Conservation (phyloP, 768 basidiomycete genomes). For the Boletus vermiculosoides region DNA sequence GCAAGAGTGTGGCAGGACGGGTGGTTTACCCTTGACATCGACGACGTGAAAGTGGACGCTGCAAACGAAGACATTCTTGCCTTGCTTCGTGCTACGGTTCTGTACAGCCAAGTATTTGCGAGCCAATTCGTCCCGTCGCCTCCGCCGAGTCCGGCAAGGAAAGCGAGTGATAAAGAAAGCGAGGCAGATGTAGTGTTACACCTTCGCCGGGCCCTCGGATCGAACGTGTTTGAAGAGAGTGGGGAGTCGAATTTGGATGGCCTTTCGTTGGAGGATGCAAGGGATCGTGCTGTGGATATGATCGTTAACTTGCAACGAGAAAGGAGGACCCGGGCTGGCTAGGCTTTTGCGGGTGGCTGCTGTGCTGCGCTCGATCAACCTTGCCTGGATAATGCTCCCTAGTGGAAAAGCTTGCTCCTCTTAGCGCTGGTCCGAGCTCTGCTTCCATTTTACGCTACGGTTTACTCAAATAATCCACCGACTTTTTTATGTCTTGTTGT, state of each 20-base stretch:
- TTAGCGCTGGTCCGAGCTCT: not conserved
- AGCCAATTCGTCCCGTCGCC: constrained; percentile 49
- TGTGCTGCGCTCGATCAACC: not conserved
- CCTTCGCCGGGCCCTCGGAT: constrained; percentile 57
- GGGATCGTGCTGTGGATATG: constrained; percentile 75
- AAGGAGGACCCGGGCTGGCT: constrained; percentile 23
- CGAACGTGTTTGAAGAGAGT: constrained; percentile 42
- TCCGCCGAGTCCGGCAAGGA: constrained; percentile 53
- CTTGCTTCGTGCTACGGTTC: constrained; percentile 56
- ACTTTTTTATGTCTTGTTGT: not conserved
- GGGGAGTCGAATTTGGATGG: constrained; percentile 15
- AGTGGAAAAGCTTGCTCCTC: not conserved
- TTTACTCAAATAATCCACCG: not conserved
- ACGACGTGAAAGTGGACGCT: constrained; percentile 31
- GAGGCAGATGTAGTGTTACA: constrained; percentile 40
- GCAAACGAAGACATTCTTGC: constrained; percentile 48
- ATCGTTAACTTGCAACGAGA: constrained; percentile 42
- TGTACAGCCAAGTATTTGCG: constrained; percentile 63
- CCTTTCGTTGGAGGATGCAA: constrained; percentile 65
- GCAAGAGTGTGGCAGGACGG: constrained; percentile 55
- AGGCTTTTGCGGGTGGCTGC: not conserved
- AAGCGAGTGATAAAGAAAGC: not conserved
- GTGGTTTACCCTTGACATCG: constrained; percentile 26
- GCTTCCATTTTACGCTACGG: not conserved
- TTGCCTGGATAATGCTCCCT: not conserved